Conservation (phyloP, 2,329 filamentous ascomycete genomes). For the Neocatenulostroma microsporum region DNA sequence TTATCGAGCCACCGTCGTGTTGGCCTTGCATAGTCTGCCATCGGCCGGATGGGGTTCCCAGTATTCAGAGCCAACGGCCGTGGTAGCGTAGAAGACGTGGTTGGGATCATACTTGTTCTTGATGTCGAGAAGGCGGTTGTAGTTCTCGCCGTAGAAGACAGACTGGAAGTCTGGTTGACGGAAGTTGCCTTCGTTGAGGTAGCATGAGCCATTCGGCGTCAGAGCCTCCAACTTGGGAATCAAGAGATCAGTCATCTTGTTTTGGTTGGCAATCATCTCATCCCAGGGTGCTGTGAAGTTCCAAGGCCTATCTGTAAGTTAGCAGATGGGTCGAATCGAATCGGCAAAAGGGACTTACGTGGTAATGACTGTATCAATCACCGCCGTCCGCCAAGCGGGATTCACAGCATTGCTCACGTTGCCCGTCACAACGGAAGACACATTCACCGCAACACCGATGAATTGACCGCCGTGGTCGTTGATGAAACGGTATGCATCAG, state of each 20-base stretch:
- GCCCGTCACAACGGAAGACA: slow-evolving; percentile 28
- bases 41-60: too few relatives aligned
- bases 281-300: slow-evolving; percentile 33
- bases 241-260: slow-evolving; percentile 34
- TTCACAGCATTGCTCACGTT: slow-evolving; percentile 34
- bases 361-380: slow-evolving; percentile 31
- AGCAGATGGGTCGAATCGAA: background rate
- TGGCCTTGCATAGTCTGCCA: too few relatives aligned
- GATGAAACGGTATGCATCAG: slow-evolving; percentile 28
- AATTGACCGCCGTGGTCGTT: slow-evolving; percentile 29
- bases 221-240: slow-evolving; percentile 33
- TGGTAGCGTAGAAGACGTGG: slow-evolving; percentile 35
- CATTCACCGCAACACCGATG: slow-evolving; percentile 34
- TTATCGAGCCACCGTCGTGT: too few relatives aligned
- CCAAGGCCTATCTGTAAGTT: slow-evolving; percentile 22
- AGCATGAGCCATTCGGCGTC: slow-evolving; percentile 33
- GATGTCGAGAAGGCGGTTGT: slow-evolving; percentile 28
- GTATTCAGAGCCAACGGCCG: slow-evolving; percentile 33
- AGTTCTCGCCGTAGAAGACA: slow-evolving; percentile 38
- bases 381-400: slow-evolving; percentile 32
- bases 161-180: slow-evolving; percentile 35
- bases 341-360: slow-evolving; percentile 16
- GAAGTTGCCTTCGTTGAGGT: slow-evolving; percentile 39
- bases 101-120: slow-evolving; percentile 39
- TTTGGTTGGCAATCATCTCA: slow-evolving; percentile 31